Percentiles rank a stretch among this genome's conserved stretches.
Conservation (phyloP, 2,329 filamentous ascomycete genomes). For the Rhinocladiella mackenziei region DNA sequence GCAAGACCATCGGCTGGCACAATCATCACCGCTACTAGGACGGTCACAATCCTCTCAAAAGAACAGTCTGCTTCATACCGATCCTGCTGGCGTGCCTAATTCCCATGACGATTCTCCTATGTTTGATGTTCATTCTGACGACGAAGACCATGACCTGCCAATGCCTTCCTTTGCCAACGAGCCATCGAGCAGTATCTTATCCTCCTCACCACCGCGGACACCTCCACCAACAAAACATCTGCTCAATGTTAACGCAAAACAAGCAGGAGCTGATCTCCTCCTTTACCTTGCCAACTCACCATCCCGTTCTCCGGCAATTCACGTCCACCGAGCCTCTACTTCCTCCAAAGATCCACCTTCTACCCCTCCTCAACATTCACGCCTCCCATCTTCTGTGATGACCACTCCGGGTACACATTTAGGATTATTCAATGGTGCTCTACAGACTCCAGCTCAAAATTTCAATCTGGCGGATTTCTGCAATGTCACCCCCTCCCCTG, state of each 20-base stretch:
- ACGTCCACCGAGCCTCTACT: constrained; percentile 44
- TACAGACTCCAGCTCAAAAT: constrained; percentile 71
- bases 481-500: constrained; percentile 93
- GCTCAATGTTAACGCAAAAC: constrained; percentile 53
- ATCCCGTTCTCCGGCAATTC: constrained; percentile 60
- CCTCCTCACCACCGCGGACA: constrained; percentile 79
- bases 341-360: constrained; percentile 62
- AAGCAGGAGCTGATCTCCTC: constrained; percentile 76
- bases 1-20: constrained; percentile 67
- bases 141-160: constrained; percentile 79
- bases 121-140: constrained; percentile 46
- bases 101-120: constrained; percentile 37
- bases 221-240: constrained; percentile 60
- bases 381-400: constrained; percentile 48
- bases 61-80: constrained; percentile 72
- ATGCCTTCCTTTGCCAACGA: constrained; percentile 65
- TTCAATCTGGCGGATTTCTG: constrained; percentile 98
- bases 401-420: constrained; percentile 57
- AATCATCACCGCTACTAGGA: constrained; percentile 82
- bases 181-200: constrained; percentile 45
- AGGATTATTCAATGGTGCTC: constrained; percentile 76
- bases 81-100: constrained; percentile 61
- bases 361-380: constrained; percentile 65
- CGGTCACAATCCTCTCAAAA: constrained; percentile 63
- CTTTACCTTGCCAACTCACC: constrained; percentile 88